Base-by-base conservation (phyloP, 1,284 basidiomycete genomes). In the Leccinum griseonigrum region DNA sequence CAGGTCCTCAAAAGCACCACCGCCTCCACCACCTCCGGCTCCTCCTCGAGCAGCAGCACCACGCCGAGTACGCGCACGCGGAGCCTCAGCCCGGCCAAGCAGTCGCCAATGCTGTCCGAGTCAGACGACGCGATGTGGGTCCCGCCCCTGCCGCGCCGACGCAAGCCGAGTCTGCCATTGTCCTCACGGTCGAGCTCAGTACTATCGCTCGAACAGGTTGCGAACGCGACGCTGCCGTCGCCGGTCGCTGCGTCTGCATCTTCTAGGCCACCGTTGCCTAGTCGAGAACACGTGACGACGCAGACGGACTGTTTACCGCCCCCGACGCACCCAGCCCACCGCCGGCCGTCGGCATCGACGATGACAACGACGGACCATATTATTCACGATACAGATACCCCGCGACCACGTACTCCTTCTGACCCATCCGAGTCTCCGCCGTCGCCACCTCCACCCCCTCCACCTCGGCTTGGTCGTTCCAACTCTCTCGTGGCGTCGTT, bases 281-380 rank as follows among this genome's bases (percentile, higher is more conserved):
- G 43, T 18, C 64, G 69, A 13, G 72, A 69, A 26, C 50, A 46
- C 36, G 16, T 50, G 3, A 51, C 43, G 46, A 56, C 46, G 14
- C 53, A 58, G 5, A 43, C 51, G 7, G 56, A 64, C 29, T 16
- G 32, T 28, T 2, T 66, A 62, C 71, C 67, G 0, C 84, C 85
- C 0, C 86, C 85, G 0, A 82, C 73, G 5, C 88, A 90, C 68
- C 87, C 88, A 0, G 43, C n/a, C 7, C 82, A 83, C 63, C 80
- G 84, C 32, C 81, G 83, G 60, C 67, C 75, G 1, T 63, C 71
- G 11, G 66, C 57, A 0, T 63, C 40, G 10, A 43, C 3, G 36
- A 38, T 38, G 36, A 38, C 36, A 38, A 38, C 68, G 5, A 68
- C 59, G 14, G 70, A 65, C 3, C 68, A 60, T 14, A 68, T 65